These are phyloP conservation scores for Dothiorella sarmentorum DNA, from an alignment of 2,329 filamentous ascomycete species.

Conservation along the genomic window DNA sequence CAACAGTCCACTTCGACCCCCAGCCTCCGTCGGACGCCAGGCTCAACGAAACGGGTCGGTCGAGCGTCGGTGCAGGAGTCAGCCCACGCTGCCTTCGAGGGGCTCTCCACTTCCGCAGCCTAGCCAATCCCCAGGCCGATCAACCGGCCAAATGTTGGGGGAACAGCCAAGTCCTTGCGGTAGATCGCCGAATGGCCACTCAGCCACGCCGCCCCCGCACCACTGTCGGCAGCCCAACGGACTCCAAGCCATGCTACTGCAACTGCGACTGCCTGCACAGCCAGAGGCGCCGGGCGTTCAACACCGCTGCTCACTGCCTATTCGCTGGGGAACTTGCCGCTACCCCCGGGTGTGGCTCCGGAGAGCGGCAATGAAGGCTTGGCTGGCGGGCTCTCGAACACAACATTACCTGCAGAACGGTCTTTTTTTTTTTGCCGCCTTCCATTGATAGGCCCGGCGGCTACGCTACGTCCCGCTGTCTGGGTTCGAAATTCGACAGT, in stretches of 20 bases:
- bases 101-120: not conserved
- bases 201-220: no score
- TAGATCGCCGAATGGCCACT: not conserved
- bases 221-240: no score
- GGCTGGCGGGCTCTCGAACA: not conserved
- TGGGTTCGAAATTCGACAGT: no score
- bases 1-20: not conserved
- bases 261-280: no score
- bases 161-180: slow-evolving; percentile 3
- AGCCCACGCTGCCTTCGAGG: not conserved
- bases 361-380: not conserved
- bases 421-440: not conserved
- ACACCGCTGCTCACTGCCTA: no score
- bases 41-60: not conserved
- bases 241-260: no score
- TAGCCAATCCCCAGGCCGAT: slow-evolving; percentile 13
- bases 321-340: not conserved
- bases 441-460: not conserved
- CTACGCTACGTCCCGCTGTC: not conserved
- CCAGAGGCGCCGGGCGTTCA: no score
- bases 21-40: not conserved
- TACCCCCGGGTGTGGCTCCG: not conserved
- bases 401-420: not conserved
- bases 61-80: slow-evolving; percentile 9
- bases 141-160: slow-evolving; percentile 8